Evolutionary conservation across 352 stramenopile genomes (phyloP), one percentile per base, ranked within the genome.

Genomic region (Discostella stelligera): DNA sequence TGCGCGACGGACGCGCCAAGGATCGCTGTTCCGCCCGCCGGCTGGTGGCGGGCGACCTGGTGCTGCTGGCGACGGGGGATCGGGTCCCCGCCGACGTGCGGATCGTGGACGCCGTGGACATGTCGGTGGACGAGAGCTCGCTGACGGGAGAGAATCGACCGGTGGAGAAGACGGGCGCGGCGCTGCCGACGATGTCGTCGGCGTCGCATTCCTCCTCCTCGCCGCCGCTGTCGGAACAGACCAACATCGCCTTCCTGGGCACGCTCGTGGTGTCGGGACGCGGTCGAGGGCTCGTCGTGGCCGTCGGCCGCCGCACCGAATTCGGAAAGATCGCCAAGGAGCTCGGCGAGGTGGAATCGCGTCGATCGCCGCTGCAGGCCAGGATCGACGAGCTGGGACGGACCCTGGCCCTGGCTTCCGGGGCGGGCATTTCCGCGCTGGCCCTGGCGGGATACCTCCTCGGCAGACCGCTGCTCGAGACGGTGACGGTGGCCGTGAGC

Each of bases 311-410:
- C 21, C 80, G 88, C 32, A 99, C 96, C 7, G 96, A 99, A 86
- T 98, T 99, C 82, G 97, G 97, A 5, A 93, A 95, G 52, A 95
- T 98, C 5, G 97, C 98, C 75, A 88, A 96, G 49, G 95, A 98
- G 59, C 93, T 99, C 73, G 90, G 95, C 61, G 93, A 94, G 16
- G 94, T 98, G 8, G 95, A 98, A 73, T 91, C 93, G 41, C 89
- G 94, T 49, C 97, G 98, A 80, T 98, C 95, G 37, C 96, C 96
- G 27, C 85, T 98, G 48, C 95, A 98, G 86, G 84, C 95, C 65
- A 95, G 95, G 55, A 98, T 99, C 93, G 96, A 99, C 87, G 94
- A 96, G 60, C 89, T 99, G 27, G 96, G 96, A 52, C 95, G 98
- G 82, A 91, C 97, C 52, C 82, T 99, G 16, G 97, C 94, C 53